Evolutionary conservation across 2,329 filamentous ascomycete species (phyloP).

Genomic region (Leptodontidium sp.): DNA sequence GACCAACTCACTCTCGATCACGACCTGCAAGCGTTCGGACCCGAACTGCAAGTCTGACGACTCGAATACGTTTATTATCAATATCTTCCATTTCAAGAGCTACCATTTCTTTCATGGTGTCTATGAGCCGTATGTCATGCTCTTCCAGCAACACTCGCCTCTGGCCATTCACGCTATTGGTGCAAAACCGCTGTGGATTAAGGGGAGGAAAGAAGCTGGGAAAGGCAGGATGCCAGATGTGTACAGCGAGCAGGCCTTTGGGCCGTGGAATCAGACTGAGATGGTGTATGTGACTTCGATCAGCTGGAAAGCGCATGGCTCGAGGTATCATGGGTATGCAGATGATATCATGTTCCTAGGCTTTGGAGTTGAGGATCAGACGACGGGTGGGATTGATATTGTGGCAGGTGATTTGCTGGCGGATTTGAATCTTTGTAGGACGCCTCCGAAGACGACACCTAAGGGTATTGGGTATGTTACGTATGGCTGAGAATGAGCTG

Average conservation of each 20-base stretch:
- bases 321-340: constrained; percentile 62
- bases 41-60: constrained; percentile 51
- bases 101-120: constrained; percentile 57
- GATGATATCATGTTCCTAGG: constrained; percentile 63
- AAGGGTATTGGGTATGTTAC: constrained; percentile 10
- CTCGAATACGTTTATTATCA: constrained; percentile 62
- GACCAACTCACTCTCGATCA: constrained; percentile 65
- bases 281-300: constrained; percentile 67
- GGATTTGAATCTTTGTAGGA: constrained; percentile 50
- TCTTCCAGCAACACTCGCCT: constrained; percentile 57
- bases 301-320: constrained; percentile 58
- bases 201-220: constrained; percentile 52
- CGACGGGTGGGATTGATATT: constrained; percentile 59
- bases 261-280: constrained; percentile 51
- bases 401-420: constrained; percentile 57
- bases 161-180: constrained; percentile 61
- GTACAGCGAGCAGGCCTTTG: background rate
- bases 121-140: constrained; percentile 64
- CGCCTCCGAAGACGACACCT: background rate
- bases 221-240: constrained; percentile 38
- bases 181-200: constrained; percentile 61
- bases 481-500: background rate
- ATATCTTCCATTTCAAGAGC: constrained; percentile 63
- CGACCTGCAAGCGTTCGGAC: constrained; percentile 60
- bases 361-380: constrained; percentile 64